These are phyloP conservation scores for Stereum hirsutum DNA, from an alignment of 1,284 basidiomycete species.

Conservation along the genomic window DNA sequence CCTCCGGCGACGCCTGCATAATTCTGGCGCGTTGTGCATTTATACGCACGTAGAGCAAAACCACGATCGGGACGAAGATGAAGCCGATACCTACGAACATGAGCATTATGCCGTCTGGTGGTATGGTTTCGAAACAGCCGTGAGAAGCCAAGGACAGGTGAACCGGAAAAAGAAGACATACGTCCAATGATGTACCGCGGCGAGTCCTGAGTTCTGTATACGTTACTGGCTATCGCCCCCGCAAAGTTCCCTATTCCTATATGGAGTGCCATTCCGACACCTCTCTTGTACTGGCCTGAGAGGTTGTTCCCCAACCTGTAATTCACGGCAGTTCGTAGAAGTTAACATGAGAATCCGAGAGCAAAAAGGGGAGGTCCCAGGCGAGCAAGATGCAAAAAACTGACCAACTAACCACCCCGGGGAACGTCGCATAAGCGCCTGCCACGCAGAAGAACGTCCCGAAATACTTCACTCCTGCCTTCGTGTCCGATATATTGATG, in stretches of 20 bases:
- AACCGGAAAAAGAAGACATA: conserved; percentile 20
- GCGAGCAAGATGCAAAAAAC: too few relatives aligned
- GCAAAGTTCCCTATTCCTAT: conserved; percentile 52
- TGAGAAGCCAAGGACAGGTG: background rate
- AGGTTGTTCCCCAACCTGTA: conserved; percentile 51
- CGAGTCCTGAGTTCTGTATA: conserved; percentile 48
- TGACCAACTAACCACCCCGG: conserved; percentile 59
- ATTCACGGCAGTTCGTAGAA: too few relatives aligned
- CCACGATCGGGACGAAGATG: conserved; percentile 37
- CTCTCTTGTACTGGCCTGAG: conserved; percentile 57
- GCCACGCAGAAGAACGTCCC: conserved; percentile 55
- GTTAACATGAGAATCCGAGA: conserved; percentile 1
- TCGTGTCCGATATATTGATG: conserved; percentile 51
- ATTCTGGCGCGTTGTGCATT: conserved; percentile 32
- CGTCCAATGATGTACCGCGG: conserved; percentile 57
- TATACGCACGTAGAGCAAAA: conserved; percentile 42
- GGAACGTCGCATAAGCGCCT: conserved; percentile 53
- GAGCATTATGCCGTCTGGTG: conserved; percentile 60
- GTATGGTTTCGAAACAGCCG: background rate
- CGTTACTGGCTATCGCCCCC: conserved; percentile 47
- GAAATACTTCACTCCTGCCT: conserved; percentile 53
- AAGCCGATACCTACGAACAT: conserved; percentile 62
- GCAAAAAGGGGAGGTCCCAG: background rate
- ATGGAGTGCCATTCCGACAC: conserved; percentile 53
- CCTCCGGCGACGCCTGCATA: conserved; percentile 21